Conservation (phyloP, 352 stramenopile genomes). For the Thalassiosira hispida region DNA sequence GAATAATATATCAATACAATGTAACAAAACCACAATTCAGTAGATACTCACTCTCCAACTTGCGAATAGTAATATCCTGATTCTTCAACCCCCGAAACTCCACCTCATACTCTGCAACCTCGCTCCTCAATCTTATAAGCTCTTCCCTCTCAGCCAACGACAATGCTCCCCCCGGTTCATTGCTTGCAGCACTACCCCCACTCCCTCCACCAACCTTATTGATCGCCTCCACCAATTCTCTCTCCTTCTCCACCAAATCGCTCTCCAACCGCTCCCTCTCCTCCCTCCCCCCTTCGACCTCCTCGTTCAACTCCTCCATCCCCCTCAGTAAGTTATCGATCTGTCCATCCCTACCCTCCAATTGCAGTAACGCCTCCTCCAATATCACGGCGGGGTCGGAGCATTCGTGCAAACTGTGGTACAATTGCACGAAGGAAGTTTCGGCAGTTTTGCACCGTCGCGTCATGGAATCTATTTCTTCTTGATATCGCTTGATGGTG, state of each 20-base stretch:
- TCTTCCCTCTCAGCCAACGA: conserved; percentile 71
- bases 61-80: conserved; percentile 96
- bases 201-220: not conserved
- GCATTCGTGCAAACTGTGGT: conserved; percentile 89
- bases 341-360: conserved; percentile 65
- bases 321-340: conserved; percentile 58
- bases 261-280: conserved; percentile 26
- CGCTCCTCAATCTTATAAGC: conserved; percentile 85
- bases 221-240: not conserved
- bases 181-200: not conserved
- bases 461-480: conserved; percentile 92
- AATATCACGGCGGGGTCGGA: conserved; percentile 88
- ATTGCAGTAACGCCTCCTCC: conserved; percentile 65
- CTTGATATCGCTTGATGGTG: conserved; percentile 88
- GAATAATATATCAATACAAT: no score
- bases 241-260: conserved; percentile 16
- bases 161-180: conserved; percentile 26
- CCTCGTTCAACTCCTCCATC: conserved; percentile 54
- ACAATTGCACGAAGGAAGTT: conserved; percentile 89
- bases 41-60: conserved; percentile 85
- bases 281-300: conserved; percentile 9
- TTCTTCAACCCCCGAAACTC: conserved; percentile 95
- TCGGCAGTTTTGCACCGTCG: conserved; percentile 91
- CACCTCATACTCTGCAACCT: conserved; percentile 92
- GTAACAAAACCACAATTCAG: not conserved